phyloP scores from a whole-genome alignment of 768 basidiomycete species.

The Mycena latifolia region DNA sequence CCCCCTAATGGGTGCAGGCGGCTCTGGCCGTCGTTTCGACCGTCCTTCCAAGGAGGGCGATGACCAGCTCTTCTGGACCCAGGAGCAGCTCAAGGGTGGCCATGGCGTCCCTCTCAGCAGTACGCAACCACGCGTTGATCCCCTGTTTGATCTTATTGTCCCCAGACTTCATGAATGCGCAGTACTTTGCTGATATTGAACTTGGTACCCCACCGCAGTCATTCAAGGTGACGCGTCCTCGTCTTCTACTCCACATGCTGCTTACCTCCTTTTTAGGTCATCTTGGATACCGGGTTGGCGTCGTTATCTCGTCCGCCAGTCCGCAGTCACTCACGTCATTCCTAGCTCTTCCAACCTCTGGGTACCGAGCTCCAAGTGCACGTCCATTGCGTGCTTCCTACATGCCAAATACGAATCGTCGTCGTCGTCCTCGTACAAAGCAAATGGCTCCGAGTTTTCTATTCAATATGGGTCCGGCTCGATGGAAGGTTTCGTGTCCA shows the following conservation, averaged over 20 bases:
- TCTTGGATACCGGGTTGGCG: constrained; percentile 89
- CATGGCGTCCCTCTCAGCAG: constrained; percentile 92
- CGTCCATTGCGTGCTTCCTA: constrained; percentile 93
- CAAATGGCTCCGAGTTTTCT: constrained; percentile 89
- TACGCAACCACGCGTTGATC: constrained; percentile 52
- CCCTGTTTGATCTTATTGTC: constrained; percentile 14
- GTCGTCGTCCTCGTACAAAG: constrained; percentile 86
- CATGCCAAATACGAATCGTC: constrained; percentile 92
- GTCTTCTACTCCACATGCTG: constrained; percentile 11
- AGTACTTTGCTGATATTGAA: constrained; percentile 92
- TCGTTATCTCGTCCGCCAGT: not conserved
- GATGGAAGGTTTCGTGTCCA: constrained; percentile 96
- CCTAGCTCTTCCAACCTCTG: constrained; percentile 90
- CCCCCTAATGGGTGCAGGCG: constrained; percentile 82
- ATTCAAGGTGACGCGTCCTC: constrained; percentile 54
- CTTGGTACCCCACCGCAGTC: constrained; percentile 88
- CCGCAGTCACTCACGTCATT: constrained; percentile 24
- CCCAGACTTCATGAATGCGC: constrained; percentile 97
- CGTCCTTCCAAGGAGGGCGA: constrained; percentile 53
- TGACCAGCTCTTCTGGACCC: constrained; percentile 84
- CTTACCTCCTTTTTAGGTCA: constrained; percentile 83
- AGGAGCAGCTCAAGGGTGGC: constrained; percentile 80
- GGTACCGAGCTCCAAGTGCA: constrained; percentile 88
- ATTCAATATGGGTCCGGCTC: constrained; percentile 97
- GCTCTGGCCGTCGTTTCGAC: constrained; percentile 71